These are phyloP conservation scores for Chlorella sorokiniana DNA, from an alignment of 139 green algal genomes.

Conservation along the genomic window DNA sequence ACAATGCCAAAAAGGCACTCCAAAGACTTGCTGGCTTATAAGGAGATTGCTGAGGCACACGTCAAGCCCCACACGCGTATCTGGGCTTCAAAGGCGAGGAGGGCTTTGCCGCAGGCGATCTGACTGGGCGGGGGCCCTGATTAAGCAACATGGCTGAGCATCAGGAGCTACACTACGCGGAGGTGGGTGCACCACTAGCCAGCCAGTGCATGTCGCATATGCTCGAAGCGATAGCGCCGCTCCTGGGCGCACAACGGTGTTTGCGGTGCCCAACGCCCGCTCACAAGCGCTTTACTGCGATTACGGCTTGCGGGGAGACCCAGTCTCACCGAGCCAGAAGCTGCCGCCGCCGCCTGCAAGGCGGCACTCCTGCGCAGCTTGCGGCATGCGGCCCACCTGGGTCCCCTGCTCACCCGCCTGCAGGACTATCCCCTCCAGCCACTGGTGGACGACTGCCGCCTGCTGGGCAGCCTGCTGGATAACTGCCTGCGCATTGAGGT, in stretches of 20 bases:
- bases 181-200: background rate
- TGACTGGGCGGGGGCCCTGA: too few species aligned
- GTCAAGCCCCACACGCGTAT: too few species aligned
- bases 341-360: background rate
- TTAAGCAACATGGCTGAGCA: slow-evolving; percentile 10
- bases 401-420: background rate
- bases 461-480: slow-evolving; percentile 83
- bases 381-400: background rate
- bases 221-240: too few species aligned
- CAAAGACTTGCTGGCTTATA: too few species aligned
- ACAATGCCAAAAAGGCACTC: too few species aligned
- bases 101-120: too few species aligned
- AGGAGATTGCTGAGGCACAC: too few species aligned
- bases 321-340: background rate
- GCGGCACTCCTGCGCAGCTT: too few species aligned
- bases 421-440: slow-evolving; percentile 30
- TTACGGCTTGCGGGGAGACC: background rate
- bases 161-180: slow-evolving; percentile 21
- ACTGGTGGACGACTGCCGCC: slow-evolving; percentile 82
- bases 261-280: too few species aligned
- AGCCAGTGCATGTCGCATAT: background rate
- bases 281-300: too few species aligned
- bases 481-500: slow-evolving; percentile 84
- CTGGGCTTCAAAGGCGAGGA: too few species aligned
- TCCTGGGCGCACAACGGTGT: too few species aligned